Evolutionary conservation across 345 rosid species (phyloP), one percentile per base, ranked within the genome.

Genomic region (Psidium guajava): DNA sequence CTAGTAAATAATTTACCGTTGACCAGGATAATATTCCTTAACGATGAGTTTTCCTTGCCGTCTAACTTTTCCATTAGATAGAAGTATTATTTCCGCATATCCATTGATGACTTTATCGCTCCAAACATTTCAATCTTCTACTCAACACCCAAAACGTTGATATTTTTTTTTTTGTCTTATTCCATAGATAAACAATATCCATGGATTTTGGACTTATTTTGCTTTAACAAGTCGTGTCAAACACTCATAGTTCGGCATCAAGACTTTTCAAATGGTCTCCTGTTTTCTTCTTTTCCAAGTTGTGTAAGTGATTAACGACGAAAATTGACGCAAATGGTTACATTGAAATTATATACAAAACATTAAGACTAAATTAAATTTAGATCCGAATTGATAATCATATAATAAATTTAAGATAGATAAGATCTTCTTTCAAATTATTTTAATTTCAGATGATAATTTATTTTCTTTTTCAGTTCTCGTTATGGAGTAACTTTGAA

Each of bases 381-480:
- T 7, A 2, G 15, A 32, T 0, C 27, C 10, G 14, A 28, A 7
- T 32, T 9, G 12, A 28, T 4, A 32, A 8, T 0, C 1, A 1
- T 7, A 69, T 0, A 32, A 18, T 69, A 16, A 69, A 1, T 69
- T 69, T 32, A 16, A 1, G 0, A 69, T 8, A 11, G 1, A 0
- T 32, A 69, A 69, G 32, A 16, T 69, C 36, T 16, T 10, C 0
- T 69, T 69, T 36, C 36, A 36, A 8, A 18, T 8, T 32, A 6
- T 32, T 44, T 6, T 5, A 1, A 0, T 32, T 69, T 28, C 12
- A 64, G 44, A 64, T 64, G 44, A 64, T 64, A 64, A 32, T 7
- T 16, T 64, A 11, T 11, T 27, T 59, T 61, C 20, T 61, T 61
- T 14, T 61, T 40, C 42, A 28, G 21, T 28, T 49, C 11, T 49